Conservation (phyloP, 1,284 basidiomycete genomes). For the Stereum hirsutum region DNA sequence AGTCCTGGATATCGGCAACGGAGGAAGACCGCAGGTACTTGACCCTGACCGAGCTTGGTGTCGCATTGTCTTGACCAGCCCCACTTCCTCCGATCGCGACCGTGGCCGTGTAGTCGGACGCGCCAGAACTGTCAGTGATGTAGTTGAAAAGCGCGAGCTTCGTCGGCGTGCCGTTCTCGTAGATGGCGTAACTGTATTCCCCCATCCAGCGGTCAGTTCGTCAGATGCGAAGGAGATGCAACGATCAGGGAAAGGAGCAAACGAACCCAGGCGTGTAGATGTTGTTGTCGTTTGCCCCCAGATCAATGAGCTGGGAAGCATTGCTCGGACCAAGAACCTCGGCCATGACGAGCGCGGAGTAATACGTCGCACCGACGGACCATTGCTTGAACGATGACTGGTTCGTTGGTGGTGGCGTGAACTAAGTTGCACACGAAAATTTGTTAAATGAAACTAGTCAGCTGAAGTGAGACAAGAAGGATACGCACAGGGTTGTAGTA, state of each 20-base stretch:
- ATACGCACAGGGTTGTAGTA: conserved; percentile 29
- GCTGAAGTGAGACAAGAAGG: too few relatives aligned
- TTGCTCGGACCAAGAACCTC: conserved; percentile 60
- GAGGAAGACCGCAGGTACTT: conserved; percentile 48
- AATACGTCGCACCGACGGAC: conserved; percentile 63
- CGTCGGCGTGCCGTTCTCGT: conserved; percentile 47
- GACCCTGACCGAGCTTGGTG: conserved; percentile 38
- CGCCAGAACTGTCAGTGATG: conserved; percentile 41
- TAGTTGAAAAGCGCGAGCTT: conserved; percentile 66
- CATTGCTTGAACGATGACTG: conserved; percentile 47
- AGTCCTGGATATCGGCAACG: conserved; percentile 57
- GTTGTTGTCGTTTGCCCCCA: conserved; percentile 38
- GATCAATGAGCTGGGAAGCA: conserved; percentile 49
- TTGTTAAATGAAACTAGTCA: too few relatives aligned
- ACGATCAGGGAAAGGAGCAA: too few relatives aligned
- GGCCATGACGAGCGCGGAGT: conserved; percentile 57
- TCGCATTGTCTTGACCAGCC: conserved; percentile 23
- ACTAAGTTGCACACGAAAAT: too few relatives aligned
- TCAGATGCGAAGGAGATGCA: too few relatives aligned
- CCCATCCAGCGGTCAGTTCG: too few relatives aligned
- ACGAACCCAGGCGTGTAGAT: conserved; percentile 56
- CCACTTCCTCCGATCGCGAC: conserved; percentile 35
- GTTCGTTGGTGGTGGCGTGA: conserved; percentile 48
- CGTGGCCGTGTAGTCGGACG: conserved; percentile 37
- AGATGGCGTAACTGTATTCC: too few relatives aligned